phyloP scores from a whole-genome alignment of 2,329 filamentous ascomycete genomes.

The Coniochaeta sp. region DNA sequence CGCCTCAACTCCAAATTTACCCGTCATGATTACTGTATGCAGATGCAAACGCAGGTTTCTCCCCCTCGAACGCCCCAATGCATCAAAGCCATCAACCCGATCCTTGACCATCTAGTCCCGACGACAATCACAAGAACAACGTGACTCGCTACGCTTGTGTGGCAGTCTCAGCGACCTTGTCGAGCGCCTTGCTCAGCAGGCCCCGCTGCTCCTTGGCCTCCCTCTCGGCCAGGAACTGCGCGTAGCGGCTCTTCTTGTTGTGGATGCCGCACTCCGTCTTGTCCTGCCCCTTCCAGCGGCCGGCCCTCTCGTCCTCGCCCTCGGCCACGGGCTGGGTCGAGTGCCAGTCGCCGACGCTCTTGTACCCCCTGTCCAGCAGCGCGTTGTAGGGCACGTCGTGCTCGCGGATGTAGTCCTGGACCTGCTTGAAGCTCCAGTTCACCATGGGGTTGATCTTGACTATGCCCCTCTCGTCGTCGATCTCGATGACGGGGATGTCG shows the following conservation, averaged over 20 bases:
- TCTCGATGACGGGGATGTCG: constrained; percentile 81
- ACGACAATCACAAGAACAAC: too few species aligned
- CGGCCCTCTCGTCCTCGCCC: constrained; percentile 90
- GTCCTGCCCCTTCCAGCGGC: constrained; percentile 89
- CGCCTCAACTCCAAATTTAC: neutral
- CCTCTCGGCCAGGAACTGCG: constrained; percentile 56
- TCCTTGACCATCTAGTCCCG: too few species aligned
- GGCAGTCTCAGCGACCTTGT: constrained; percentile 6
- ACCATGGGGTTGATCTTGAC: constrained; percentile 98
- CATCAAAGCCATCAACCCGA: neutral
- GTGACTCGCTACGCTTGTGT: neutral
- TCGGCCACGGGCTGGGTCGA: constrained; percentile 85
- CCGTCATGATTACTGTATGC: neutral
- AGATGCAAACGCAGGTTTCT: neutral
- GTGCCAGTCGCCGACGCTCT: constrained; percentile 97
- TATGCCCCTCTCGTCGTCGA: constrained; percentile 79
- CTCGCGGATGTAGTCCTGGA: constrained; percentile 78
- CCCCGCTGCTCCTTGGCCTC: constrained; percentile 6
- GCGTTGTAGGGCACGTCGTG: constrained; percentile 91
- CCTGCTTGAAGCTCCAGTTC: constrained; percentile 87
- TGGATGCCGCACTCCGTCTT: constrained; percentile 99
- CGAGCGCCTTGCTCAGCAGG: neutral
- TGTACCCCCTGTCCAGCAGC: constrained; percentile 89
- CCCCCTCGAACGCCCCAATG: neutral
- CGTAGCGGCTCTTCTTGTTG: constrained; percentile 93